Percentiles rank a stretch among this genome's conserved stretches.
Conservation (phyloP, 176 grass and related monocot genomes). For the Avena atlantica region DNA sequence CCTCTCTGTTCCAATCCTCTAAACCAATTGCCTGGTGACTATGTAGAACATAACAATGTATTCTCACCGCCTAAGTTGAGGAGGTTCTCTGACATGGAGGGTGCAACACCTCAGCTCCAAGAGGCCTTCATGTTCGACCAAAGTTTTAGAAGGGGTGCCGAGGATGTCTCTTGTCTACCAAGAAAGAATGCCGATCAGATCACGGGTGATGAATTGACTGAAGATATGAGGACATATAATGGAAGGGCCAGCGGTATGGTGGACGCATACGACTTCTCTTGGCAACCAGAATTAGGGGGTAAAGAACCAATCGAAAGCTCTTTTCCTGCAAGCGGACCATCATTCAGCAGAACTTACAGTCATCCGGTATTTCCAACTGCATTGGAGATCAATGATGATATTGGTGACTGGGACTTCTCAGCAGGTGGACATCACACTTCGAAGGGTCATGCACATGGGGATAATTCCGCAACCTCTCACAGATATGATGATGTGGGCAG, state of each 20-base stretch:
- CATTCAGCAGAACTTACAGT: conserved; percentile 37
- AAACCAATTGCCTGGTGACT: conserved; percentile 52
- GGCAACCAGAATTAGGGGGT: conserved; percentile 42
- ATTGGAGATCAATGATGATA: conserved; percentile 60
- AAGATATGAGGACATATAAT: conserved; percentile 49
- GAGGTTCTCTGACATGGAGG: conserved; percentile 49
- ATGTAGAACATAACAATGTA: conserved; percentile 41
- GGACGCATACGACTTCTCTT: conserved; percentile 53
- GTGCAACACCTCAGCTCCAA: conserved; percentile 51
- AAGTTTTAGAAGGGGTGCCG: conserved; percentile 51
- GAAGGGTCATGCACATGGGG: conserved; percentile 27
- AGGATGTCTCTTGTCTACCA: conserved; percentile 41
- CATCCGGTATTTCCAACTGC: conserved; percentile 67
- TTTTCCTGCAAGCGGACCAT: conserved; percentile 36
- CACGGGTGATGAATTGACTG: conserved; percentile 43
- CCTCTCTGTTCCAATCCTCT: conserved; percentile 39
- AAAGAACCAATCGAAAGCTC: conserved; percentile 41
- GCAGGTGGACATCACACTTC: conserved; percentile 35
- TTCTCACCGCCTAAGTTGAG: conserved; percentile 52
- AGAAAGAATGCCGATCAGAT: conserved; percentile 44
- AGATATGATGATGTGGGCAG: conserved; percentile 46
- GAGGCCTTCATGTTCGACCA: conserved; percentile 42
- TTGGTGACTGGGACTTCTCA: conserved; percentile 48
- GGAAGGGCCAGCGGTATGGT: conserved; percentile 46
- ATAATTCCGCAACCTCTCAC: conserved; percentile 32